A percentile compares a stretch with the other conserved stretches of the same genome.
Conservation (phyloP, 306 rosid genomes). For the Vigna mungo region DNA sequence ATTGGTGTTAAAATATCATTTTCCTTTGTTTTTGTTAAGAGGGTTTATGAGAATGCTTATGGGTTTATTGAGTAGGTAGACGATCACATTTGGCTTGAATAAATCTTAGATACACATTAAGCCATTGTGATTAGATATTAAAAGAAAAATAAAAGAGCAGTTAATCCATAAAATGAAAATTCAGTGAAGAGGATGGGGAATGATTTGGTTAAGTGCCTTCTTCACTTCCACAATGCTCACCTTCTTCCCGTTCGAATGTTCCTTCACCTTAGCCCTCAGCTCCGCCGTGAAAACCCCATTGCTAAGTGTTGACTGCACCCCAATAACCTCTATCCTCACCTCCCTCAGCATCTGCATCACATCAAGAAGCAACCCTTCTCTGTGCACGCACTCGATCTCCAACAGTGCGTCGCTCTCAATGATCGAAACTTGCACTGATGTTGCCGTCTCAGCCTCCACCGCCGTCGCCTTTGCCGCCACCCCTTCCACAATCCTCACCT, state of each 20-base stretch:
- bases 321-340: constrained; percentile 72
- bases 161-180: no score
- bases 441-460: constrained; percentile 39
- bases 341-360: constrained; percentile 76
- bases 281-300: constrained; percentile 74
- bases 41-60: not conserved
- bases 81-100: no score
- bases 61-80: not conserved
- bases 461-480: constrained; percentile 49
- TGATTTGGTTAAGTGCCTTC: constrained; percentile 80
- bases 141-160: not conserved
- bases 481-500: constrained; percentile 77
- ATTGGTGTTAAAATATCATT: no score
- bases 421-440: constrained; percentile 83
- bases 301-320: constrained; percentile 72
- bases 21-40: not conserved
- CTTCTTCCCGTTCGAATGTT: constrained; percentile 68
- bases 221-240: constrained; percentile 90
- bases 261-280: constrained; percentile 88
- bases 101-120: not conserved
- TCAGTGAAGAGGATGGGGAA: constrained; percentile 61
- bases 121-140: not conserved
- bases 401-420: constrained; percentile 86
- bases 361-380: constrained; percentile 83
- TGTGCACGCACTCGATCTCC: constrained; percentile 79